A percentile compares a stretch with the other conserved stretches of the same genome.
phyloP scores from a whole-genome alignment of 2,329 filamentous ascomycete genomes.

The Ilyonectria destructans region DNA sequence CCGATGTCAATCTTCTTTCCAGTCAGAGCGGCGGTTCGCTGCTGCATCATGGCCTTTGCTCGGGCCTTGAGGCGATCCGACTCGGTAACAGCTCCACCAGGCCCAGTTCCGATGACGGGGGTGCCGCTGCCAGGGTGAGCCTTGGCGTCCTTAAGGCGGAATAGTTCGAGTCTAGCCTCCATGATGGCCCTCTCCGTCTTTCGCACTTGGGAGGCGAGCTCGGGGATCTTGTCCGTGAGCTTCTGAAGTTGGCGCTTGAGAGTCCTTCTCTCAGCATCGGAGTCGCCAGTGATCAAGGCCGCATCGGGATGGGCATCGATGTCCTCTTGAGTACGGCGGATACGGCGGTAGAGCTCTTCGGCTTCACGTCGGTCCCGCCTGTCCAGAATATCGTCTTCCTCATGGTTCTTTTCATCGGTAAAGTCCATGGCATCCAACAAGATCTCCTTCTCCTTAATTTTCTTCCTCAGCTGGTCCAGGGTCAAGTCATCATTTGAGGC shows the following conservation, averaged over 20 bases:
- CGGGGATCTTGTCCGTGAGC: slow-evolving; percentile 90
- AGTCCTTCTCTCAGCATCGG: slow-evolving; percentile 88
- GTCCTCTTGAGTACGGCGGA: slow-evolving; percentile 92
- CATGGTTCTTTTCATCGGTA: slow-evolving; percentile 88
- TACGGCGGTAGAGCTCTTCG: slow-evolving; percentile 93
- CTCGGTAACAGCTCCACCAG: slow-evolving; percentile 91
- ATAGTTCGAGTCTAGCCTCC: slow-evolving; percentile 91
- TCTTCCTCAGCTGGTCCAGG: slow-evolving; percentile 91
- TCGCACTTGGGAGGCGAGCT: slow-evolving; percentile 92
- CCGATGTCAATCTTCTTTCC: slow-evolving; percentile 82
- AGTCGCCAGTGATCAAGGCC: slow-evolving; percentile 81
- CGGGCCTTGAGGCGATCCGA: slow-evolving; percentile 94
- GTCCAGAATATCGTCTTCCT: slow-evolving; percentile 94
- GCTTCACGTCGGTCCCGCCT: slow-evolving; percentile 92
- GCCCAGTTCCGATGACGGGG: slow-evolving; percentile 91
- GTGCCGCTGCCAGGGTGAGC: slow-evolving; percentile 87
- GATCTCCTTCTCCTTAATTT: slow-evolving; percentile 94
- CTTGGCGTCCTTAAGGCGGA: slow-evolving; percentile 94
- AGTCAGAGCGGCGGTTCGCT: slow-evolving; percentile 91
- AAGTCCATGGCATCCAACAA: slow-evolving; percentile 97
- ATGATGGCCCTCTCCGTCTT: slow-evolving; percentile 93
- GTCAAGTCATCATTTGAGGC: slow-evolving; percentile 85
- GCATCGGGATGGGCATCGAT: slow-evolving; percentile 91
- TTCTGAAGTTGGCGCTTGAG: slow-evolving; percentile 92
- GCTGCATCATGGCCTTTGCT: slow-evolving; percentile 99